Conservation (phyloP, 305 asterid genomes). For the Plantago lanceolata region DNA sequence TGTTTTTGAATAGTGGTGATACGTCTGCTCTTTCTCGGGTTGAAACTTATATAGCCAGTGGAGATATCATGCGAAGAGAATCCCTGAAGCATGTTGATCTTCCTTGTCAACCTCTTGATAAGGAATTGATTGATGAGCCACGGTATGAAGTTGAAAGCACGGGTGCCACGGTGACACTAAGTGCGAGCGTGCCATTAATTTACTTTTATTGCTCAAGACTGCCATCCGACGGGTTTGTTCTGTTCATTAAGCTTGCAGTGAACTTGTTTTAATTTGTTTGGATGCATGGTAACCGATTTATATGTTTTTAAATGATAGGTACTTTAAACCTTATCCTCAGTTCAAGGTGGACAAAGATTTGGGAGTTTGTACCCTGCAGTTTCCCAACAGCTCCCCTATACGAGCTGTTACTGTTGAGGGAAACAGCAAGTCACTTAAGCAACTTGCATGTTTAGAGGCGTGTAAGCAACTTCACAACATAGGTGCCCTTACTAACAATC, state of each 20-base stretch:
- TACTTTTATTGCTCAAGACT: conserved; percentile 71
- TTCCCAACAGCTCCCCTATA: conserved; percentile 69
- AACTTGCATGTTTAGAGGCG: conserved; percentile 76
- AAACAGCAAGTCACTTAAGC: conserved; percentile 39
- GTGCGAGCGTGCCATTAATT: conserved; percentile 58
- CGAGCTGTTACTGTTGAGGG: conserved; percentile 40
- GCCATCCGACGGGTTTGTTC: conserved; percentile 76
- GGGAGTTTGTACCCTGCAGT: conserved; percentile 44
- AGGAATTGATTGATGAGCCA: conserved; percentile 38
- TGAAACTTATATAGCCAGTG: conserved; percentile 51
- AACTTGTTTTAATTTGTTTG: background rate
- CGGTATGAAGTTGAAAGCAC: conserved; percentile 59
- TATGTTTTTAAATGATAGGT: conserved; percentile 37
- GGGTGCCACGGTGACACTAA: conserved; percentile 61
- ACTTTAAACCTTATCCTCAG: conserved; percentile 67
- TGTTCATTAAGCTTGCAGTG: conserved; percentile 1
- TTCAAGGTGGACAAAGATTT: conserved; percentile 40
- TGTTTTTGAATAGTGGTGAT: conserved; percentile 49
- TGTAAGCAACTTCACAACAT: conserved; percentile 71
- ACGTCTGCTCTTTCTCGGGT: conserved; percentile 39
- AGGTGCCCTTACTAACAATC: conserved; percentile 60
- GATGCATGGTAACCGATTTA: background rate
- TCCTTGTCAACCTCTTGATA: conserved; percentile 54
- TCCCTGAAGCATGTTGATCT: conserved; percentile 53
- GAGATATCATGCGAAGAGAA: conserved; percentile 64